Conservation (phyloP, 2,329 filamentous ascomycete genomes). For the Exophiala sp. region DNA sequence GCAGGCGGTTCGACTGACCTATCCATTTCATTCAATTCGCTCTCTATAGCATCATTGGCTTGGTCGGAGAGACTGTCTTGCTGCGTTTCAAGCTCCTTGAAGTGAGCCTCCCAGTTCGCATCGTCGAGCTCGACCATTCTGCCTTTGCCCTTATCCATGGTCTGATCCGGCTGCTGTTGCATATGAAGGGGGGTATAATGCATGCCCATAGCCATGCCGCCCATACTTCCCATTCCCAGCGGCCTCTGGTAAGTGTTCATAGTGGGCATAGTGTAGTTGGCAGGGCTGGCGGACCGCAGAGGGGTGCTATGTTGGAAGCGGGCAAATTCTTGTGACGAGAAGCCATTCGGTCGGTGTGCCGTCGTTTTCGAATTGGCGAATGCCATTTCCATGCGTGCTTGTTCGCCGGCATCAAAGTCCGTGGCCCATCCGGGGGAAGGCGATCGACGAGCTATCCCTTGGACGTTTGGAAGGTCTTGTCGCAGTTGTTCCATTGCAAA, state of each 20-base stretch:
- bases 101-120: constrained; percentile 91
- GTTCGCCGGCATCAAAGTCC: constrained; percentile 57
- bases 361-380: constrained; percentile 43
- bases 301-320: constrained; percentile 63
- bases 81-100: constrained; percentile 60
- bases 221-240: constrained; percentile 41
- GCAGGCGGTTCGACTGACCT: constrained; percentile 65
- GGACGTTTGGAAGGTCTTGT: constrained; percentile 53
- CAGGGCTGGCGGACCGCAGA: constrained; percentile 54
- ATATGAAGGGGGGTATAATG: constrained; percentile 48
- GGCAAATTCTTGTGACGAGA: constrained; percentile 79
- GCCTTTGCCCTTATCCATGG: constrained; percentile 69
- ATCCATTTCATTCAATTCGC: constrained; percentile 84
- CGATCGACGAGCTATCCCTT: constrained; percentile 45
- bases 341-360: constrained; percentile 49
- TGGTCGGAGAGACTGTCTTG: constrained; percentile 52
- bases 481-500: constrained; percentile 64
- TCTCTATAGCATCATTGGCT: constrained; percentile 71
- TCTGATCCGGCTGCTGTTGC: constrained; percentile 36
- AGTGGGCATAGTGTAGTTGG: constrained; percentile 48
- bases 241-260: constrained; percentile 48
- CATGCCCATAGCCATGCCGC: constrained; percentile 49
- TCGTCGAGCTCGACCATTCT: constrained; percentile 87
- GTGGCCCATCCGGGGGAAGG: constrained; percentile 57
- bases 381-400: constrained; percentile 65